Evolutionary conservation across 2,329 filamentous ascomycete genomes (phyloP).

Genomic region (Cylindrodendrum hubeiense): DNA sequence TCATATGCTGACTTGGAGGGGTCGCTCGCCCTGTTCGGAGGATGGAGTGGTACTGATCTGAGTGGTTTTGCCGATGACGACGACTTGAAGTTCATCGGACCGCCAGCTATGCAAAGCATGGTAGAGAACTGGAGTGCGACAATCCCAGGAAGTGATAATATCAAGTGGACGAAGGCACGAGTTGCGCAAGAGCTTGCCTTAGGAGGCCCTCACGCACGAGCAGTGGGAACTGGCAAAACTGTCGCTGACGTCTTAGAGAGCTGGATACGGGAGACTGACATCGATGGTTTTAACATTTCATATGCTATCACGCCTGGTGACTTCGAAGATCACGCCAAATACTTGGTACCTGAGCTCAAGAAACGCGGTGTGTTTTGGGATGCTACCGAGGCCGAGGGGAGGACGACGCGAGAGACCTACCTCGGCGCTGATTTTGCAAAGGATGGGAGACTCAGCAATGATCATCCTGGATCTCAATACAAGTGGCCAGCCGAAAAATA

Average conservation of each 20-base stretch:
- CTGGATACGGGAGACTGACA: constrained; percentile 26
- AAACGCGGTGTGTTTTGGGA: constrained; percentile 21
- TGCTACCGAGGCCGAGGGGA: background rate
- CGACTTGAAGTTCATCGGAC: constrained; percentile 57
- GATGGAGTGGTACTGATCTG: constrained; percentile 60
- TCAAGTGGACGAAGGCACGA: constrained; percentile 67
- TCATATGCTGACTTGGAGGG: constrained; percentile 59
- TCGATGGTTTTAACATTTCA: constrained; percentile 35
- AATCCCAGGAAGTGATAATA: constrained; percentile 26
- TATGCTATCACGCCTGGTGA: constrained; percentile 26
- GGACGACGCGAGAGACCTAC: constrained; percentile 23
- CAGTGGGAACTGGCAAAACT: constrained; percentile 28
- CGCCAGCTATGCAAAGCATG: constrained; percentile 52
- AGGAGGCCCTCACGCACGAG: constrained; percentile 50
- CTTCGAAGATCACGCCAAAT: constrained; percentile 29
- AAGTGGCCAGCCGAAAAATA: constrained; percentile 5
- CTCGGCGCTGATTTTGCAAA: background rate
- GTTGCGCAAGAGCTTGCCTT: constrained; percentile 67
- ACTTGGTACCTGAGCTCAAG: constrained; percentile 26
- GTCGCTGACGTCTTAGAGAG: constrained; percentile 32
- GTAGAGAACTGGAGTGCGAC: constrained; percentile 27
- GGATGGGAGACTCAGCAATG: constrained; percentile 1
- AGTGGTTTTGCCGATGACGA: constrained; percentile 56
- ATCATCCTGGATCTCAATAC: constrained; percentile 20
- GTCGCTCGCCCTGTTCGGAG: constrained; percentile 58